These are phyloP conservation scores for Aspergillus sclerotioniger DNA, from an alignment of 495 filamentous ascomycete genomes.

Conservation along the genomic window DNA sequence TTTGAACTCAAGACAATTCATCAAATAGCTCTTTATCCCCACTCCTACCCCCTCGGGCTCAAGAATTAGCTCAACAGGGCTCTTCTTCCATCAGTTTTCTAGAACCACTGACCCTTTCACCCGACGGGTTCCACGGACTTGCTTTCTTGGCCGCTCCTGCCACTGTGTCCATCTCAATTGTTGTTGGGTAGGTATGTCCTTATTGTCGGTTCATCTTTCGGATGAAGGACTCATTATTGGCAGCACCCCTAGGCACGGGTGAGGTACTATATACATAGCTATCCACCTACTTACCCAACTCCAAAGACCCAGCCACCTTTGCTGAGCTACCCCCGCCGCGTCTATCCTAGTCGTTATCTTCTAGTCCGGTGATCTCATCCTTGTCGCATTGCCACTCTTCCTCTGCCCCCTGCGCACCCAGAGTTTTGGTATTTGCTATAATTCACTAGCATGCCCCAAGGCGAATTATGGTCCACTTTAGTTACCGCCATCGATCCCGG, in stretches of 20 bases:
- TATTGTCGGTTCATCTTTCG: too few species aligned
- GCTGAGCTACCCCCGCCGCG: too few species aligned
- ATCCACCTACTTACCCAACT: neutral
- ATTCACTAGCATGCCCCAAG: conserved; percentile 33
- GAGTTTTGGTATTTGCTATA: neutral
- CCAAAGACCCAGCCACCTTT: too few species aligned
- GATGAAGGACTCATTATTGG: too few species aligned
- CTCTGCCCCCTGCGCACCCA: neutral
- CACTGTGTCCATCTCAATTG: neutral
- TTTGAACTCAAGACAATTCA: too few species aligned
- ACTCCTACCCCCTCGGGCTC: too few species aligned
- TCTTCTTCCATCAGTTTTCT: neutral
- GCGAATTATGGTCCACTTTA: conserved; percentile 36
- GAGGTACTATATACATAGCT: too few species aligned
- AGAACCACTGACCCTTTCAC: neutral
- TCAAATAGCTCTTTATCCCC: too few species aligned
- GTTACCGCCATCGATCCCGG: conserved; percentile 35
- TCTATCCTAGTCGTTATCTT: too few species aligned
- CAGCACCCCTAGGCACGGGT: too few species aligned
- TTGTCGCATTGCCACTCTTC: neutral
- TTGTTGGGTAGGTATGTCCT: too few species aligned
- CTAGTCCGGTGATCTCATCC: neutral
- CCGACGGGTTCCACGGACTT: neutral
- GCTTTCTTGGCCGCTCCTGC: neutral
- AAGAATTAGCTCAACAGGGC: neutral